Evolutionary conservation across 1,284 basidiomycete species (phyloP).

Genomic region (Ganoderma sinense): DNA sequence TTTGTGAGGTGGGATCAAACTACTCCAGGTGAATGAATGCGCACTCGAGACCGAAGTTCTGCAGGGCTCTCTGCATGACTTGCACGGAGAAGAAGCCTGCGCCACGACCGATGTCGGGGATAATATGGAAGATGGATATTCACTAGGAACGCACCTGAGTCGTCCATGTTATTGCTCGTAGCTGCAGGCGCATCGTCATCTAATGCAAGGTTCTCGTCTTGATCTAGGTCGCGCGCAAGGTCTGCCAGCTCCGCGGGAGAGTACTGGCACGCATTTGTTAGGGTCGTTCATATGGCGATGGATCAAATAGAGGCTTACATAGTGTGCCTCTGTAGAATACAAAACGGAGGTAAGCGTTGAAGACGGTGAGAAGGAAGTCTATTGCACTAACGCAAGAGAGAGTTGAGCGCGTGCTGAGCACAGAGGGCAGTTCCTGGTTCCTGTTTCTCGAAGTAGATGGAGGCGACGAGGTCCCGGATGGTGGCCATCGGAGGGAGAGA

Average conservation of each 20-base stretch:
- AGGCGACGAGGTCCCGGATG: slow-evolving; percentile 57
- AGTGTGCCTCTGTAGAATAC: slow-evolving; percentile 65
- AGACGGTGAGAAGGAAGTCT: slow-evolving; percentile 47
- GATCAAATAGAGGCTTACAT: slow-evolving; percentile 53
- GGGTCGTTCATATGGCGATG: slow-evolving; percentile 28
- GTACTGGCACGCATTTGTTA: slow-evolving; percentile 58
- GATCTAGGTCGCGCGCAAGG: slow-evolving; percentile 33
- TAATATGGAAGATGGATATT: not conserved
- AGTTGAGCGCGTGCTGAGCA: slow-evolving; percentile 87
- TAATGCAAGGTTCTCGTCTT: slow-evolving; percentile 48
- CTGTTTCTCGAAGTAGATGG: slow-evolving; percentile 84
- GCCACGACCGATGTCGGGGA: not conserved
- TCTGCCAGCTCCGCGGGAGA: slow-evolving; percentile 87
- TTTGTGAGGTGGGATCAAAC: not conserved
- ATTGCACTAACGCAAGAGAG: slow-evolving; percentile 71
- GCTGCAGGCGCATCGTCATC: slow-evolving; percentile 44
- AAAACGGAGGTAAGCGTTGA: slow-evolving; percentile 51
- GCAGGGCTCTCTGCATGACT: slow-evolving; percentile 81
- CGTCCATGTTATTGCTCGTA: slow-evolving; percentile 86
- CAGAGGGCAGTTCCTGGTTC: slow-evolving; percentile 83
- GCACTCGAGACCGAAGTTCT: slow-evolving; percentile 80
- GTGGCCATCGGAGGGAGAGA: slow-evolving; percentile 54
- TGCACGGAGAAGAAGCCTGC: slow-evolving; percentile 89
- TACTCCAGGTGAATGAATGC: slow-evolving; percentile 30
- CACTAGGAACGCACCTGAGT: slow-evolving; percentile 64